Evolutionary conservation across 257 asterid genomes (phyloP), one percentile per base, ranked within the genome.

Genomic region (Solanum chilense): DNA sequence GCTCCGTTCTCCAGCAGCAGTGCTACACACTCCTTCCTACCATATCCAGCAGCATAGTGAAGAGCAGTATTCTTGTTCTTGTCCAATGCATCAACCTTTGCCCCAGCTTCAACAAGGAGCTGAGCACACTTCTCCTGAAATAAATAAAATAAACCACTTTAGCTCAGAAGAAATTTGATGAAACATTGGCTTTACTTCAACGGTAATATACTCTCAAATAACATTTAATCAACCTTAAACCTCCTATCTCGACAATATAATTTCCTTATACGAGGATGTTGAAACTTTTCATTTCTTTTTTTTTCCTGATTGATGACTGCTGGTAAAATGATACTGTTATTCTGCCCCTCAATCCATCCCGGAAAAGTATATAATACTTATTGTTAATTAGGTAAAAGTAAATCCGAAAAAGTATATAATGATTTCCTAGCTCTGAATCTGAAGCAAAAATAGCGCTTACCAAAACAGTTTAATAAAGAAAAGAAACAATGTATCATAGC

Each of bases 11-110:
- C 97, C 83, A 97, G 93, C 70, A 97, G 93, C 86, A 97, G 98
- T 86, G 95, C 98, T 29, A 97, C 99, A 25, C 99, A 97, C 29
- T 97, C 99, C 94, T 96, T 97, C 88, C 96, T 92, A 82, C 99
- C 99, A 88, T 97, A 97, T 70, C 99, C 99, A 20, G 99, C 99
- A 14, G 99, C 99, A 86, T 97, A 97, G 87, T 97, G 99, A 76
- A 97, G 99, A 81, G 99, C 98, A 52, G 99, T 96, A 93, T 97
- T 97, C 95, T 97, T 97, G 78, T 96, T 97, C 93, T 95, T 95
- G 88, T 97, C 99, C 94, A 97, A 90, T 73, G 94, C 95, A 86
- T 97, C 98, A 78, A 95, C 99, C 92, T 96, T 96, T 25, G 99
- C 98, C 85, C 97, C 98, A 86, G 99, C 99, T 91, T 95, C 99